These are phyloP conservation scores for carrot (Daucus carota) DNA, from an alignment of 129 eudicot species.

Conservation along the genomic window DNA sequence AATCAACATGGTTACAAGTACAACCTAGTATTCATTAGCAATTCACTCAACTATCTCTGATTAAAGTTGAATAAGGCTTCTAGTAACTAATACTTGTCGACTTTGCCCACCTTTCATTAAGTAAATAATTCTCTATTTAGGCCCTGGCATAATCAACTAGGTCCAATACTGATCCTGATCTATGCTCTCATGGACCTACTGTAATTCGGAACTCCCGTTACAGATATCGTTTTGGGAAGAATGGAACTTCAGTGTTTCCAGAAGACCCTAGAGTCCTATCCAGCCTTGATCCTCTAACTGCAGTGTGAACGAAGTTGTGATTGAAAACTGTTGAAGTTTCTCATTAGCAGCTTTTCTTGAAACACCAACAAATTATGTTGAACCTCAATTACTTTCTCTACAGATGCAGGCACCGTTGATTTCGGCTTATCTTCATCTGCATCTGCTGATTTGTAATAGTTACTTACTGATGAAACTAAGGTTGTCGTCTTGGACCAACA, in stretches of 20 bases:
- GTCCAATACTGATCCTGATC: background rate
- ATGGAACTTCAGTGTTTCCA: background rate
- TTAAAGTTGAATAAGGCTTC: background rate
- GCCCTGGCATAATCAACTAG: background rate
- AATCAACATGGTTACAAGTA: background rate
- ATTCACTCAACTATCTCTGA: background rate
- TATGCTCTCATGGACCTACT: background rate
- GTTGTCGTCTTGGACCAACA: too few species aligned
- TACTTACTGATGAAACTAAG: too few species aligned
- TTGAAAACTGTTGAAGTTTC: background rate
- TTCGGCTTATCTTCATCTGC: too few species aligned
- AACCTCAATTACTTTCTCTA: background rate
- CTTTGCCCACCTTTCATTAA: background rate
- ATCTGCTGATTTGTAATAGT: too few species aligned
- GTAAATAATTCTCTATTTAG: background rate
- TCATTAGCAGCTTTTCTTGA: background rate
- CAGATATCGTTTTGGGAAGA: background rate
- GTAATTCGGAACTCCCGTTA: background rate
- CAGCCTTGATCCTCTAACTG: background rate
- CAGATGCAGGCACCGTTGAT: background rate
- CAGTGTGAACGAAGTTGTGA: background rate
- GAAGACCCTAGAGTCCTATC: background rate
- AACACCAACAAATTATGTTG: background rate
- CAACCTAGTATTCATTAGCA: background rate
- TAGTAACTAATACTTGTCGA: background rate